Evolutionary conservation across 129 eudicot species (phyloP).

Genomic region (Flaveria ramosissima): DNA sequence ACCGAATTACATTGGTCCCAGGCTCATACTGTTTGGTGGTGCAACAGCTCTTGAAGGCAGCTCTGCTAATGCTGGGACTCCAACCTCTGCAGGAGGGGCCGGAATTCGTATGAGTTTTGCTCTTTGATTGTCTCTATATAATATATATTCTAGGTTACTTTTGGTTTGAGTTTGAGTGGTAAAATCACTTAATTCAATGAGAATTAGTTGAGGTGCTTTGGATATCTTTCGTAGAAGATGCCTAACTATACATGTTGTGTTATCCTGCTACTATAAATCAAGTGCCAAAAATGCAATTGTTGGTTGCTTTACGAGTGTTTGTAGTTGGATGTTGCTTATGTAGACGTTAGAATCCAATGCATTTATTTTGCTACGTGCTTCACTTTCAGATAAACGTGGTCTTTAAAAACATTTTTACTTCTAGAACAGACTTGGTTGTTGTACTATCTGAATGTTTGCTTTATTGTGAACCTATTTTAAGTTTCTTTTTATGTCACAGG

Average conservation of each 20-base stretch:
- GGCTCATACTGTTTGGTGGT: conserved; percentile 90
- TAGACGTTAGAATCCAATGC: not conserved
- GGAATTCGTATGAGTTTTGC: conserved; percentile 68
- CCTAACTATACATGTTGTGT: not conserved
- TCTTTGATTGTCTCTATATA: no score
- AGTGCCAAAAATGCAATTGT: conserved; percentile 13
- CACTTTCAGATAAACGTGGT: not conserved
- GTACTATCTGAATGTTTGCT: conserved; percentile 17
- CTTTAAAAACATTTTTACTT: not conserved
- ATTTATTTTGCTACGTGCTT: conserved; percentile 17
- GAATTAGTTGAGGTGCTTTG: no score
- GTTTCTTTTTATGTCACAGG: conserved; percentile 57
- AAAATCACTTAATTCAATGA: not conserved
- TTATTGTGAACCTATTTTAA: conserved; percentile 13
- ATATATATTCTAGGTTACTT: no score
- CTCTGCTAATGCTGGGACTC: conserved; percentile 73
- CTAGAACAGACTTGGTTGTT: not conserved
- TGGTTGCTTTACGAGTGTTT: not conserved
- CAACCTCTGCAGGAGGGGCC: conserved; percentile 89
- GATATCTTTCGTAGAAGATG: no score
- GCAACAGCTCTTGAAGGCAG: conserved; percentile 98
- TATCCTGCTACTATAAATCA: conserved; percentile 9
- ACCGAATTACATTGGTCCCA: conserved; percentile 76
- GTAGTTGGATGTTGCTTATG: not conserved
- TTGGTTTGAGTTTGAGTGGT: not conserved